These are phyloP conservation scores for Calonectria fujianensis DNA, from an alignment of 2,329 filamentous ascomycete genomes.

Conservation along the genomic window DNA sequence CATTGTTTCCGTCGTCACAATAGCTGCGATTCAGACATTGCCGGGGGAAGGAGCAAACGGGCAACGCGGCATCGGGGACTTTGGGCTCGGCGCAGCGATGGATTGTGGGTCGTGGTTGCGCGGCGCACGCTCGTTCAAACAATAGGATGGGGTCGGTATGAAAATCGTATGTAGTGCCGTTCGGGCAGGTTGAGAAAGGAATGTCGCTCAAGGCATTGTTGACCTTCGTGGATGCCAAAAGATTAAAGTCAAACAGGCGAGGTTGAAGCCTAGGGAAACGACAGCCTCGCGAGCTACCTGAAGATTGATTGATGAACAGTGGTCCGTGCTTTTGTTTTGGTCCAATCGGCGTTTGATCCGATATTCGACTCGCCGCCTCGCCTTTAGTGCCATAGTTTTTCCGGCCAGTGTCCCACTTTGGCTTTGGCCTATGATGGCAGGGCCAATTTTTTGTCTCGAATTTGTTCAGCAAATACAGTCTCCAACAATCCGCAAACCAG, in stretches of 20 bases:
- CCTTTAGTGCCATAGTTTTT: constrained; percentile 56
- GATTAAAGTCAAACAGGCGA: constrained; percentile 43
- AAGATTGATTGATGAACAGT: constrained; percentile 44
- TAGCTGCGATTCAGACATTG: constrained; percentile 57
- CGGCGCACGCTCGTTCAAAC: constrained; percentile 33
- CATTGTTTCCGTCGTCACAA: constrained; percentile 56
- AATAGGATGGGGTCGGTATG: constrained; percentile 9
- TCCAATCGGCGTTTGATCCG: constrained; percentile 56
- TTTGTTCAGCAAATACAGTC: constrained; percentile 32
- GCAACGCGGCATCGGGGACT: constrained; percentile 53
- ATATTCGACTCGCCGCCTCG: constrained; percentile 45
- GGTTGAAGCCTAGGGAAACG: constrained; percentile 50
- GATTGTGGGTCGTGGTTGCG: constrained; percentile 38
- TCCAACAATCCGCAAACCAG: constrained; percentile 31
- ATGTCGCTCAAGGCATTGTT: constrained; percentile 52
- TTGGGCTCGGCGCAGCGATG: constrained; percentile 34
- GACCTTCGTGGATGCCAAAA: constrained; percentile 33
- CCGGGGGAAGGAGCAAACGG: constrained; percentile 54
- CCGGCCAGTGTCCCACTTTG: constrained; percentile 48
- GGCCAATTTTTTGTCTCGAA: constrained; percentile 54
- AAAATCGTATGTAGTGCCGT: constrained; percentile 20
- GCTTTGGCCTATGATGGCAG: constrained; percentile 49
- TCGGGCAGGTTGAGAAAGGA: constrained; percentile 38
- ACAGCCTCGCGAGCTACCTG: constrained; percentile 54
- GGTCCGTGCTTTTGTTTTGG: constrained; percentile 47